These are phyloP conservation scores for Entamoeba histolytica DNA, from an alignment of 208 protist species.

Conservation along the genomic window DNA sequence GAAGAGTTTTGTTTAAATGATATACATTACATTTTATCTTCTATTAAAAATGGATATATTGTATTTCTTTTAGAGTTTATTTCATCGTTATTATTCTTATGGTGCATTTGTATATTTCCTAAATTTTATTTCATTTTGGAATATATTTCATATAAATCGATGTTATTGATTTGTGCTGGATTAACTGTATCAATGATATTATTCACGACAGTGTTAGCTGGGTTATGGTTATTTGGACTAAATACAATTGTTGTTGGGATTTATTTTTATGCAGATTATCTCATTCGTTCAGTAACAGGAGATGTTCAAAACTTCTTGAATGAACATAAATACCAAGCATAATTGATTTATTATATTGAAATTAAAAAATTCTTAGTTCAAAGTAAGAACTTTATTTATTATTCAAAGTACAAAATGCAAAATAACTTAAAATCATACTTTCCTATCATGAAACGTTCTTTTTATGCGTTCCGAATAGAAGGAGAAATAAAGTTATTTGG, in stretches of 20 bases:
- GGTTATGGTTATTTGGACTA: neutral
- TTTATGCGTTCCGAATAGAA: too few species aligned
- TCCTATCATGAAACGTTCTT: too few species aligned
- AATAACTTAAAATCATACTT: too few species aligned
- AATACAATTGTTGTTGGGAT: neutral
- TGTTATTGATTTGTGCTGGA: neutral
- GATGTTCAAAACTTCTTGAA: neutral
- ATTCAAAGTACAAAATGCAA: too few species aligned
- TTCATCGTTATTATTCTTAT: neutral
- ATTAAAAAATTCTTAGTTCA: too few species aligned
- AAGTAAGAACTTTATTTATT: too few species aligned
- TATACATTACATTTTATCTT: neutral
- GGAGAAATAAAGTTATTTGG: too few species aligned
- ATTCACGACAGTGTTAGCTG: neutral
- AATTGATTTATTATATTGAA: neutral
- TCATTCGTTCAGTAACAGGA: neutral
- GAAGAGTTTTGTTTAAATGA: neutral
- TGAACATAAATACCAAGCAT: neutral
- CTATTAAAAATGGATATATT: neutral
- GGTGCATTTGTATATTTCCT: neutral
- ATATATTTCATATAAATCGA: neutral
- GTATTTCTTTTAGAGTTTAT: neutral
- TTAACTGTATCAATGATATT: neutral
- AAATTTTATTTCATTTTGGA: neutral
- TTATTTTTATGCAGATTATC: neutral